Evolutionary conservation across 345 rosid genomes (phyloP).

Genomic region (Hibiscus trionum): DNA sequence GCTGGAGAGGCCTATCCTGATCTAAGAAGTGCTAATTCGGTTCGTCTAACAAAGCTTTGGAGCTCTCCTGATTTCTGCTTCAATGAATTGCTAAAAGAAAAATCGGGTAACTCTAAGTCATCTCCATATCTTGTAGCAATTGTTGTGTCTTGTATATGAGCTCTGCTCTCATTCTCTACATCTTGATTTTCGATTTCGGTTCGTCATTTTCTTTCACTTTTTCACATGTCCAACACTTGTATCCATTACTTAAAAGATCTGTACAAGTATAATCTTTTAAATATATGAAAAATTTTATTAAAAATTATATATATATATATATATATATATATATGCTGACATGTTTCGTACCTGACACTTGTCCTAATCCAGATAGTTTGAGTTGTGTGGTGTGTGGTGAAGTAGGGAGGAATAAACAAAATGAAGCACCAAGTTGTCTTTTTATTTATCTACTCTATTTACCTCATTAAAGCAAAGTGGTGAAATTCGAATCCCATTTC

Average conservation of each 20-base stretch:
- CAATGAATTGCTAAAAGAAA: no score
- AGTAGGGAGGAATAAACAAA: neutral
- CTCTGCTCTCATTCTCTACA: neutral
- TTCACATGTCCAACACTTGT: neutral
- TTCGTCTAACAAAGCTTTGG: no score
- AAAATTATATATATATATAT: no score
- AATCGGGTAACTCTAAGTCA: no score
- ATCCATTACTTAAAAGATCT: no score
- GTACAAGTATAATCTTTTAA: no score
- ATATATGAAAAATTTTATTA: no score
- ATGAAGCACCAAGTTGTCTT: neutral
- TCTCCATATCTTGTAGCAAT: no score
- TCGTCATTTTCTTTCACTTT: neutral
- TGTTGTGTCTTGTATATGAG: neutral
- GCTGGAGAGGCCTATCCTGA: no score
- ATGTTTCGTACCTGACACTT: neutral
- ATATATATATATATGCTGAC: no score
- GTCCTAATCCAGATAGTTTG: neutral
- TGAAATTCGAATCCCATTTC: neutral
- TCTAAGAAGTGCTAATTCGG: no score
- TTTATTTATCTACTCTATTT: neutral
- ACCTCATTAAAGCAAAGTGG: neutral
- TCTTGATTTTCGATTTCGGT: neutral
- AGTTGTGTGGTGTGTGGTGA: neutral
- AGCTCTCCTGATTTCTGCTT: no score